Percentiles rank a stretch among this genome's conserved stretches.
phyloP scores from a whole-genome alignment of 306 rosid species.

The Vigna mungo region DNA sequence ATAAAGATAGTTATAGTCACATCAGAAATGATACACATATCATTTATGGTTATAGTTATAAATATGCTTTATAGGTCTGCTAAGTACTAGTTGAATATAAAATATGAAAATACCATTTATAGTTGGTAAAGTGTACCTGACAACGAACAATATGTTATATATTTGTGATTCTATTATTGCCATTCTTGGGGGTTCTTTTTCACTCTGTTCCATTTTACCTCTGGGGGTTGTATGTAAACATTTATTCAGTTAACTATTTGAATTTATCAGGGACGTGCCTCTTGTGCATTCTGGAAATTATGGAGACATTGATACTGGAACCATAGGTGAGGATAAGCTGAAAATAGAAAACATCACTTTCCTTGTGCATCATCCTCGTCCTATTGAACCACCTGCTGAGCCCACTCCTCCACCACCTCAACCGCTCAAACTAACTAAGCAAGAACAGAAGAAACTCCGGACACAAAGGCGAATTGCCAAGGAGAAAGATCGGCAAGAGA shows the following conservation, averaged over 20 bases:
- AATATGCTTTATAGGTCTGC: neutral
- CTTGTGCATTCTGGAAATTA: conserved; percentile 74
- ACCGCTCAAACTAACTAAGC: conserved; percentile 92
- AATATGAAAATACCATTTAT: too few relatives aligned
- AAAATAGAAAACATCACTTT: conserved; percentile 76
- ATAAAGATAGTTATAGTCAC: neutral
- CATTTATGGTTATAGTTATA: too few relatives aligned
- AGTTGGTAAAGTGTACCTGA: neutral
- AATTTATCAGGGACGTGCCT: conserved; percentile 68
- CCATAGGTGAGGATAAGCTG: conserved; percentile 56
- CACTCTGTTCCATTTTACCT: neutral
- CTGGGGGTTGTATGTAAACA: neutral
- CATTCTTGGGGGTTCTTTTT: neutral
- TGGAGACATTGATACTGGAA: conserved; percentile 57
- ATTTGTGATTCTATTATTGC: conserved; percentile 6
- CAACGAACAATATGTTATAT: neutral
- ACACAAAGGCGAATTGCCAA: conserved; percentile 90
- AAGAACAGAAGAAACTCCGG: conserved; percentile 94
- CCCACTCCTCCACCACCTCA: conserved; percentile 99
- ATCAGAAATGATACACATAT: neutral
- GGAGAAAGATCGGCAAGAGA: conserved; percentile 95
- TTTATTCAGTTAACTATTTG: conserved; percentile 26
- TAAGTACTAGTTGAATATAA: neutral
- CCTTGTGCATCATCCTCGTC: conserved; percentile 95
- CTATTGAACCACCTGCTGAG: conserved; percentile 97